phyloP scores from a whole-genome alignment of 129 eudicot species.

The Flaveria robusta region DNA sequence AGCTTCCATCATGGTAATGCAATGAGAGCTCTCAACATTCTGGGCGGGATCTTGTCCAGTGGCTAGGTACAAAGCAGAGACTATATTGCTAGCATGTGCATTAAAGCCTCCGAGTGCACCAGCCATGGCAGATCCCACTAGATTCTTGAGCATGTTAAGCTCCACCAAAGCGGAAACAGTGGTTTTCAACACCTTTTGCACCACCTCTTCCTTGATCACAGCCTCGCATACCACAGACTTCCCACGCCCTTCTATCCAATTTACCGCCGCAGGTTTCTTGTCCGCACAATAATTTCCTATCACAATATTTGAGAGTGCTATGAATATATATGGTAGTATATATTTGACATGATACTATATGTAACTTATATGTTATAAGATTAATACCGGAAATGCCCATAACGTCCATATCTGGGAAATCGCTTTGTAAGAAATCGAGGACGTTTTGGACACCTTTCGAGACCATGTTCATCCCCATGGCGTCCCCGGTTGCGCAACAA shows the following conservation, averaged over 20 bases:
- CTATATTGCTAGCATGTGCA: constrained; percentile 82
- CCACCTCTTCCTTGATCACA: constrained; percentile 58
- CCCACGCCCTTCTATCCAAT: constrained; percentile 76
- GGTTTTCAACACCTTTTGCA: constrained; percentile 62
- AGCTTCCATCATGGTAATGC: constrained; percentile 81
- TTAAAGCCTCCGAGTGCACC: constrained; percentile 82
- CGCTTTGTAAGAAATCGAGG: constrained; percentile 53
- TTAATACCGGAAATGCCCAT: constrained; percentile 68
- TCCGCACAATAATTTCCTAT: constrained; percentile 70
- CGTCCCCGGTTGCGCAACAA: constrained; percentile 70
- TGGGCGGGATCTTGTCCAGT: constrained; percentile 82
- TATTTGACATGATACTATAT: background rate
- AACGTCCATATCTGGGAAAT: constrained; percentile 74
- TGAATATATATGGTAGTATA: background rate
- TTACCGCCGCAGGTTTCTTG: constrained; percentile 76
- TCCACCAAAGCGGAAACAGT: constrained; percentile 57
- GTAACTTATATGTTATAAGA: background rate
- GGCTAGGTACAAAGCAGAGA: constrained; percentile 61
- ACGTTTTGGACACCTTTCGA: constrained; percentile 81
- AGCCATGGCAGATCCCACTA: constrained; percentile 72
- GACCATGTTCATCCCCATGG: constrained; percentile 88
- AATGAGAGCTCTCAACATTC: constrained; percentile 71
- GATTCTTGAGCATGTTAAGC: constrained; percentile 74
- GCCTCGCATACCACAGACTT: constrained; percentile 84
- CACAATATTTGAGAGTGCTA: background rate